Conservation (phyloP, 2,329 filamentous ascomycete genomes). For the Aspergillus awamori region DNA sequence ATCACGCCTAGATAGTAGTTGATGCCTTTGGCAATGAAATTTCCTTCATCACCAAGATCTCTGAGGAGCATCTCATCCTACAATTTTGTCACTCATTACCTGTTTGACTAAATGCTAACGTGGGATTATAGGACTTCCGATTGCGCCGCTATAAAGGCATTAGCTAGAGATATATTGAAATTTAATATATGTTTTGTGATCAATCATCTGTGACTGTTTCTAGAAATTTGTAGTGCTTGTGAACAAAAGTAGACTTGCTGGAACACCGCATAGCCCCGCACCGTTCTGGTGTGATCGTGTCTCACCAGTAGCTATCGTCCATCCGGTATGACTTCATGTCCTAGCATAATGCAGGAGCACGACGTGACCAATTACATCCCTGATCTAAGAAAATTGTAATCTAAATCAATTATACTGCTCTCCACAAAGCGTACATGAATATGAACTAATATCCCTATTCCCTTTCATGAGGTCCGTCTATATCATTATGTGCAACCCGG, state of each 20-base stretch:
- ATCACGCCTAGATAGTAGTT: constrained; percentile 69
- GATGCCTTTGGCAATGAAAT: constrained; percentile 63
- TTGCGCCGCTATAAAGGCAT: not conserved
- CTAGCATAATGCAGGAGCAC: not conserved
- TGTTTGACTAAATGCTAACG: constrained; percentile 28
- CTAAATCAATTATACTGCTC: not conserved
- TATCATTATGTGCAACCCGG: constrained; percentile 24
- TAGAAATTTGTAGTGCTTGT: not conserved
- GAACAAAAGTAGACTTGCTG: too few species aligned
- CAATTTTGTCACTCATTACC: constrained; percentile 17
- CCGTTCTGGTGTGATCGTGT: too few species aligned
- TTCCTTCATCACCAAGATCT: constrained; percentile 68
- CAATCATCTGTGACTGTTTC: not conserved
- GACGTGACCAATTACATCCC: too few species aligned
- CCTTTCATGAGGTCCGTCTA: constrained; percentile 26
- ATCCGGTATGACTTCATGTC: too few species aligned
- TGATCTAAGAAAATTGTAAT: not conserved
- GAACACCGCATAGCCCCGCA: too few species aligned
- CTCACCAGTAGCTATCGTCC: too few species aligned
- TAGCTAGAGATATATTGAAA: not conserved
- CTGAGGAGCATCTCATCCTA: constrained; percentile 54
- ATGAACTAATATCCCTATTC: constrained; percentile 12
- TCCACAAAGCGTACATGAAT: constrained; percentile 2
- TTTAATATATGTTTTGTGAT: not conserved
- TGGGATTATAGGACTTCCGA: constrained; percentile 5